Evolutionary conservation across 805 yeast species (phyloP), one percentile per base, ranked within the genome.

Genomic region (Yarrowia sp.): DNA sequence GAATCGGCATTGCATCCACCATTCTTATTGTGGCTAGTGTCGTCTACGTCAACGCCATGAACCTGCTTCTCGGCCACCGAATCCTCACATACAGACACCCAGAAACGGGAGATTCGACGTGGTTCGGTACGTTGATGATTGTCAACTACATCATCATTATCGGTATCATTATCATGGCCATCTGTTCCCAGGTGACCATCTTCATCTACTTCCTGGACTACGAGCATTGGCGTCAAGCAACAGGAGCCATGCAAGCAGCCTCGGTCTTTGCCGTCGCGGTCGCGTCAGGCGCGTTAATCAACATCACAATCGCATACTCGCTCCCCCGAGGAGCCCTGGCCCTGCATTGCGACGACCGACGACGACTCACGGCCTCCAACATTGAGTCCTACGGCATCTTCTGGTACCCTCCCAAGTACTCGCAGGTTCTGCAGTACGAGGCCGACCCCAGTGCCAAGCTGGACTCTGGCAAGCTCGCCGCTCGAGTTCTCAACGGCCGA

Each of bases 31-130:
- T 86, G 71, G 78, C 87, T 9, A 86, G 91, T 4, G 82, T 86
- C 16, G 84, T 87, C 15, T 74, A 86, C 35, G 75, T 89, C 48
- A 85, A 86, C 40, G 83, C 89, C 3, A 81, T 86, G 73, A 87
- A 87, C 74, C 81, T 88, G 76, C 83, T 88, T 22, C 78, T 89
- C 67, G 91, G 91, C 5, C 92, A 89, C 75, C 84, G 94, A 75
- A 79, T 89, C 26, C 88, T 88, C 77, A 87, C 91, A 8, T 88
- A 92, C 90, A 82, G 88, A 75, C 93, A 89, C 75, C 93, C 94
- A 8, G 87, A 85, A 65, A 83, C 87, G 11, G 93, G 92, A 48
- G 82, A 85, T 19, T 76, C 83, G 49, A 79, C 76, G 69, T 58
- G 67, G 67, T 55, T 55, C 14, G 84, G 87, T 84, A 70, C 70